phyloP scores from a whole-genome alignment of 106 monocot genomes.

The Dioscorea dumetorum region DNA sequence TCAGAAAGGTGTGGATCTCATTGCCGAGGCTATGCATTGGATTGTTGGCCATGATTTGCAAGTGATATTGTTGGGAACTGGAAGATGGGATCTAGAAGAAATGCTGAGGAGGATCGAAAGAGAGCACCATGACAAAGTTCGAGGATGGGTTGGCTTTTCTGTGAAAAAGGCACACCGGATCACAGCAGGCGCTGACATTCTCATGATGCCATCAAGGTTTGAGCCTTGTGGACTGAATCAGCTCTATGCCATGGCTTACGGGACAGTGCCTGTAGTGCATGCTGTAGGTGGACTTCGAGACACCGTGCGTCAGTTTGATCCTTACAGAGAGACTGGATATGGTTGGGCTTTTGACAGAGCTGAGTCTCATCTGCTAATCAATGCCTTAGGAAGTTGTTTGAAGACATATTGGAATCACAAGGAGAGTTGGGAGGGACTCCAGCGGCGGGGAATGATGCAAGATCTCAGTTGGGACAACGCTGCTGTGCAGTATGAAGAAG shows the following conservation, averaged over 20 bases:
- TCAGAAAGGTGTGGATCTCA: slow-evolving; percentile 84
- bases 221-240: slow-evolving; percentile 96
- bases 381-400: slow-evolving; percentile 63
- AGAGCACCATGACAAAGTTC: slow-evolving; percentile 46
- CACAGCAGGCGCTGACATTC: slow-evolving; percentile 70
- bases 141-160: slow-evolving; percentile 83
- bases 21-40: slow-evolving; percentile 87
- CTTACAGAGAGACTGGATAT: slow-evolving; percentile 44
- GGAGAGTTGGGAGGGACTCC: slow-evolving; percentile 84
- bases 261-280: slow-evolving; percentile 87
- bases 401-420: slow-evolving; percentile 73
- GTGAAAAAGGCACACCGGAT: slow-evolving; percentile 74
- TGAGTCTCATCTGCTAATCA: slow-evolving; percentile 36
- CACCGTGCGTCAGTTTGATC: slow-evolving; percentile 70
- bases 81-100: slow-evolving; percentile 71
- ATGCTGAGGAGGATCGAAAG: slow-evolving; percentile 50
- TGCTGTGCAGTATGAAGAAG: slow-evolving; percentile 73
- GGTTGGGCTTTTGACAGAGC: slow-evolving; percentile 87
- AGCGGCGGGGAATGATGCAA: slow-evolving; percentile 72
- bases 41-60: slow-evolving; percentile 68
- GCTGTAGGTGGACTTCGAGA: slow-evolving; percentile 84
- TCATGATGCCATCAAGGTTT: slow-evolving; percentile 90
- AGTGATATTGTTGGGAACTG: slow-evolving; percentile 68
- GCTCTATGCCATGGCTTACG: slow-evolving; percentile 83
- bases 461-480: slow-evolving; percentile 90